These are phyloP conservation scores for Pleurotus citrinopileatus DNA, from an alignment of 768 basidiomycete genomes.

Conservation along the genomic window DNA sequence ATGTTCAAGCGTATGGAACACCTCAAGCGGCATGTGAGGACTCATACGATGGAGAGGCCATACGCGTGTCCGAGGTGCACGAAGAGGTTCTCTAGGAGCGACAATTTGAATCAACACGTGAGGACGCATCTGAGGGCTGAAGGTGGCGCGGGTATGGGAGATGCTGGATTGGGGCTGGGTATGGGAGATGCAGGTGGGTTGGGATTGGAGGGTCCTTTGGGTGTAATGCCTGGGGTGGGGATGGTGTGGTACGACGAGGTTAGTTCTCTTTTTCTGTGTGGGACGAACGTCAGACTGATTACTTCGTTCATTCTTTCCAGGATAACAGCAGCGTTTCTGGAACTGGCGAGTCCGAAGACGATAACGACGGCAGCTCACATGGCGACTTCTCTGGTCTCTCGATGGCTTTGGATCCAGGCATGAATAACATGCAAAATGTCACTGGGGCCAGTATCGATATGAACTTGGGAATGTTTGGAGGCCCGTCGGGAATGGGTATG, in stretches of 20 bases:
- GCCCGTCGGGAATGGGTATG: slow-evolving; percentile 21
- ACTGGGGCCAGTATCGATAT: slow-evolving; percentile 16
- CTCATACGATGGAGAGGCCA: slow-evolving; percentile 88
- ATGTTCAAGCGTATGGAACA: slow-evolving; percentile 93
- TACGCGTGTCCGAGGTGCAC: slow-evolving; percentile 72
- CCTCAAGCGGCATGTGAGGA: slow-evolving; percentile 81
- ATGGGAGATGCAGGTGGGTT: slow-evolving; percentile 20
- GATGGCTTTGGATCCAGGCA: slow-evolving; percentile 22
- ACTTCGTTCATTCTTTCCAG: background rate
- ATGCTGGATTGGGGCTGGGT: slow-evolving; percentile 24
- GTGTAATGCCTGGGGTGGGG: slow-evolving; percentile 12
- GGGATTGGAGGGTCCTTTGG: slow-evolving; percentile 22
- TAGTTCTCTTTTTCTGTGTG: slow-evolving; percentile 13
- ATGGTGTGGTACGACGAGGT: slow-evolving; percentile 35
- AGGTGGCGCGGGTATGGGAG: slow-evolving; percentile 21
- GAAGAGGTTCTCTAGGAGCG: slow-evolving; percentile 84
- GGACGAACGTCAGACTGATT: slow-evolving; percentile 13
- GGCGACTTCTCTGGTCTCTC: slow-evolving; percentile 13
- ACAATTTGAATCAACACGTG: slow-evolving; percentile 85
- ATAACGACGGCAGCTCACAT: slow-evolving; percentile 23
- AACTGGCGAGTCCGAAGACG: slow-evolving; percentile 17
- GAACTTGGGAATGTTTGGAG: slow-evolving; percentile 25
- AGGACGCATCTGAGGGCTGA: slow-evolving; percentile 67
- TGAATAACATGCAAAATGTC: slow-evolving; percentile 22
- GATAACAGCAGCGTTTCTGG: slow-evolving; percentile 14